Base-by-base conservation (phyloP, 495 filamentous ascomycete genomes). In the Penicillium lividum region DNA sequence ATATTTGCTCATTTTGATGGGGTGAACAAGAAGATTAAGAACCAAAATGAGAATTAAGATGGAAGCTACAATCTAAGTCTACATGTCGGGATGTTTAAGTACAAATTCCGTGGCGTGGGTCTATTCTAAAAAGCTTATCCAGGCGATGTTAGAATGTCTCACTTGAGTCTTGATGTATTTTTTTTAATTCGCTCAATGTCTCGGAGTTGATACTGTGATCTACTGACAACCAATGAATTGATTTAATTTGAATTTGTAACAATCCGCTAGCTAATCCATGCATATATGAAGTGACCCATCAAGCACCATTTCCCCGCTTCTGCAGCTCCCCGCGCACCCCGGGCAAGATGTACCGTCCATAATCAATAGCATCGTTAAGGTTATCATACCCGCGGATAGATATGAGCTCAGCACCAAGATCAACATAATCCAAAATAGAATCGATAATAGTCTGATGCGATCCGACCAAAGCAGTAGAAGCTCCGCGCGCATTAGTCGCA, bases 381-480 rank as follows among this genome's bases (percentile, higher is more conserved):
- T 82, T 83, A 56, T 83, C 80, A 61, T 82, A 83, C 1, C 81
- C 80, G 28, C 79, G 76, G 47, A 83, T 82, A 3, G 79, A 82
- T 40, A 83, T 80, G 25, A 83, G 56, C 54, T 82, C 80, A 5
- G 73, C 74, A 1, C 80, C 80, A 8, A 83, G 64, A 54, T 80
- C 75, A 10, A 82, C 76, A 65, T 83, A 83, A 44, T 83, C 80
- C 6, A 83, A 54, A 25, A 83, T 69, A 10, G 79, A 81, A 11
- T 80, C 77, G 0, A 63, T 65, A 45, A 83, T 72, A 2, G 80
- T 83, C 68, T 78, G 63, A 9, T 63, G 61, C 10, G 77, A 78
- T 3, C 81, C 81, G 6, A 83, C 81, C 49, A 83, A 64, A 9
- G 81, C 81, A 3, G 81, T 83, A 7, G 79, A 81, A n/a, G 81